phyloP scores from a whole-genome alignment of 139 green algal genomes.

The Micractinium conductrix region DNA sequence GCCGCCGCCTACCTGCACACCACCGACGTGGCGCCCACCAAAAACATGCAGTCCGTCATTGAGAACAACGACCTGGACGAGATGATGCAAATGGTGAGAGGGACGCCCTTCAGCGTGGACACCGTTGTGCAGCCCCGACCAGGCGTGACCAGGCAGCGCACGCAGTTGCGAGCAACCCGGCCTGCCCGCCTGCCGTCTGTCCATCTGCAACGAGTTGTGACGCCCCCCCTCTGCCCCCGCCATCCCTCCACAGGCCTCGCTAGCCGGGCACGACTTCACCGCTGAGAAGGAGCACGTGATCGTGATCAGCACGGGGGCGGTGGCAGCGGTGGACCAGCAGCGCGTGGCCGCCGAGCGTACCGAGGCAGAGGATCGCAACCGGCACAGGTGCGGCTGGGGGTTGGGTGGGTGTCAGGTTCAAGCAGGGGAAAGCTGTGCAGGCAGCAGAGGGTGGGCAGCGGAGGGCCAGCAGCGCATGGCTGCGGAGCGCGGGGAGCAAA shows the following conservation, averaged over 20 bases:
- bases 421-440: too few species aligned
- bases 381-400: constrained; percentile 37
- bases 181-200: too few species aligned
- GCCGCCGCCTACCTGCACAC: constrained; percentile 63
- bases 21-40: background rate
- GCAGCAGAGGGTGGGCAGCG: too few species aligned
- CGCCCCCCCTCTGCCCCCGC: too few species aligned
- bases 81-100: constrained; percentile 88
- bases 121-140: too few species aligned
- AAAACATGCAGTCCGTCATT: constrained; percentile 85
- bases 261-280: constrained; percentile 89
- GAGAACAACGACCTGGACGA: constrained; percentile 93
- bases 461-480: too few species aligned
- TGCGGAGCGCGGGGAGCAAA: too few species aligned
- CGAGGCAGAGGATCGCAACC: constrained; percentile 46
- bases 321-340: constrained; percentile 50
- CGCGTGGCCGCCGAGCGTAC: constrained; percentile 57
- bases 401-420: background rate
- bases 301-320: constrained; percentile 65
- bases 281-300: constrained; percentile 79
- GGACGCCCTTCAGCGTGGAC: background rate
- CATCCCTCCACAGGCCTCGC: constrained; percentile 71
- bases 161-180: too few species aligned
- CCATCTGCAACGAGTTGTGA: too few species aligned
- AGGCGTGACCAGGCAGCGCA: too few species aligned